A percentile compares a stretch with the other conserved stretches of the same genome.
These are phyloP conservation scores for Trypanosoma brucei DNA, from an alignment of 208 protist species.

Conservation along the genomic window DNA sequence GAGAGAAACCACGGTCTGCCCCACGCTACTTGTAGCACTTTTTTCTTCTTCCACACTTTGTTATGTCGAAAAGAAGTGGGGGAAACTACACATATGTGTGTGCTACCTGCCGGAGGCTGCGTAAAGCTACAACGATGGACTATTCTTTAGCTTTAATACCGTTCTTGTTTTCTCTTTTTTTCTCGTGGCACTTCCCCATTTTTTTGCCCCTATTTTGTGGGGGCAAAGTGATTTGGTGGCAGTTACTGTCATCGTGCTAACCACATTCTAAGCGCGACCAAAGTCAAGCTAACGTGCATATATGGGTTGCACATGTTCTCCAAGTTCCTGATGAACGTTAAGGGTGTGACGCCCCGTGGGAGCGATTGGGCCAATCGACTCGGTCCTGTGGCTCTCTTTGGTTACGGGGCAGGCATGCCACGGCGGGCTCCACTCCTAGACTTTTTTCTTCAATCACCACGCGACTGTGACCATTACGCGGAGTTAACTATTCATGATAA, in stretches of 20 bases:
- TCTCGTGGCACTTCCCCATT: no score
- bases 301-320: constrained; percentile 36
- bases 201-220: no score
- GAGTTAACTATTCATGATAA: constrained; percentile 70
- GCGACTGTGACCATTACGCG: constrained; percentile 76
- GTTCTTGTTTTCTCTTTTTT: no score
- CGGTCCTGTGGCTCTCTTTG: constrained; percentile 71
- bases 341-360: constrained; percentile 43
- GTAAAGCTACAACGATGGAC: no score
- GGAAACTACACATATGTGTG: no score
- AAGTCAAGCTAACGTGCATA: no score
- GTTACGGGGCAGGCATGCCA: constrained; percentile 35
- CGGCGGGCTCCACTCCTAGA: constrained; percentile 36
- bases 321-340: constrained; percentile 59
- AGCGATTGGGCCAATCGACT: constrained; percentile 65
- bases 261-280: no score
- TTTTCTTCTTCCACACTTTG: not conserved
- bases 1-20: not conserved
- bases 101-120: no score
- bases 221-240: not conserved
- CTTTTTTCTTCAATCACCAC: constrained; percentile 45
- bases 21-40: not conserved
- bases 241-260: not conserved
- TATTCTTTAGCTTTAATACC: no score
- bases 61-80: no score